Evolutionary conservation across 495 filamentous ascomycete genomes (phyloP), one percentile per base, ranked within the genome.

Genomic region (Aspergillus sclerotiicarbonarius): DNA sequence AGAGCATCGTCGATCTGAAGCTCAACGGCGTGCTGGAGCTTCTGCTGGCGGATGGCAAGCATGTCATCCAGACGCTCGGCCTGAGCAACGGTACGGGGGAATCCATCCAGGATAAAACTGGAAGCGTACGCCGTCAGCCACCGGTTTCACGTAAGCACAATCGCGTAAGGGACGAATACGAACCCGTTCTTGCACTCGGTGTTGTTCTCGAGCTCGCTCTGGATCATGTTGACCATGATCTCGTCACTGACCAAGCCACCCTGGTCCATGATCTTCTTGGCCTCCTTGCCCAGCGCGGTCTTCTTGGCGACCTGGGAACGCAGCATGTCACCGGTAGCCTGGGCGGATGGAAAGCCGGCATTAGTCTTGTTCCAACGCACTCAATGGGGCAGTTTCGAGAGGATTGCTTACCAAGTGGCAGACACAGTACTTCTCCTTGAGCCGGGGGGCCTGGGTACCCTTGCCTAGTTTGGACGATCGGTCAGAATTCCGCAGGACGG

Each of bases 201-300:
- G 77, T 99, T 99, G 80, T 83, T 90, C 62, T 96, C 89, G 19
- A 99, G 83, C 82, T 99, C 92, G 72, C 84, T 87, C 84, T 90
- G 91, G 80, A 99, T 99, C 95, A 99, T 99, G 73, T 91, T 89
- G 70, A 99, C 86, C 83, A 99, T 92, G 71, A 99, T 99, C 72
- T 98, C 95, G 71, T 99, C 94, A 75, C 91, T 96, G 68, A 99
- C 94, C 55, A 99, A 84, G 56, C 92, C 94, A 65, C 94, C 94
- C 69, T 92, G 87, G 67, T 99, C 93, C 94, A 99, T 99, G 76
- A 99, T 99, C 87, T 99, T 99, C 88, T 99, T 99, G 57, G 94
- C 94, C 79, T 96, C 91, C 72, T 88, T 85, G 58, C 94, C 94
- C 61, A 99, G 84, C 19, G 89, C 76, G 47, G 95, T 99, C 85